Evolutionary conservation across 1,284 basidiomycete genomes (phyloP).

Genomic region (Xanthoconium separans): DNA sequence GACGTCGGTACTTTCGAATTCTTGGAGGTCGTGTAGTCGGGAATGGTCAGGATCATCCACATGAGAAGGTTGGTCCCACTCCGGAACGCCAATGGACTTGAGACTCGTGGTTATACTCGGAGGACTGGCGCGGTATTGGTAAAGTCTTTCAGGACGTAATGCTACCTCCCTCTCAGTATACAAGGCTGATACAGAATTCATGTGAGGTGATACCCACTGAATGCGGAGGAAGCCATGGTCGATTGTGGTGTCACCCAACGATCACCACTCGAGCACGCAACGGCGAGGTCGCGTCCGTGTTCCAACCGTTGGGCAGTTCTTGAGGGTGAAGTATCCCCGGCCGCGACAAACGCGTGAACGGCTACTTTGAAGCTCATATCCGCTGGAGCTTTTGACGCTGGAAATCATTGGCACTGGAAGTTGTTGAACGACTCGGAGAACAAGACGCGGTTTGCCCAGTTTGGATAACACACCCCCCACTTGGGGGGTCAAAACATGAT

Average conservation of each 20-base stretch:
- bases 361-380: conserved; percentile 11
- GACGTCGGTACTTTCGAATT: conserved; percentile 38
- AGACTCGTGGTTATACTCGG: conserved; percentile 9
- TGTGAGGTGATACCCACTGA: conserved; percentile 22
- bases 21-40: conserved; percentile 39
- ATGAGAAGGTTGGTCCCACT: conserved; percentile 37
- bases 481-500: conserved; percentile 5
- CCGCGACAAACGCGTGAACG: conserved; percentile 26
- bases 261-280: conserved; percentile 8
- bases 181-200: neutral
- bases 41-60: conserved; percentile 35
- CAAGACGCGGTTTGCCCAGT: neutral
- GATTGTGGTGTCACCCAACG: conserved; percentile 22
- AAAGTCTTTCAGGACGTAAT: conserved; percentile 16
- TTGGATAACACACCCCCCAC: conserved; percentile 2
- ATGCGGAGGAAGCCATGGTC: conserved; percentile 12
- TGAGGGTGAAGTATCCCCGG: neutral
- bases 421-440: neutral
- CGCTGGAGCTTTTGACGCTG: conserved; percentile 2
- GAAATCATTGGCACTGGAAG: neutral
- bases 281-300: conserved; percentile 20
- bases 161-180: conserved; percentile 20
- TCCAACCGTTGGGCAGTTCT: conserved; percentile 10
- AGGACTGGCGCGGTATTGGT: conserved; percentile 23
- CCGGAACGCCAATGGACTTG: conserved; percentile 23